Percentiles rank a stretch among this genome's conserved stretches.
phyloP scores from a whole-genome alignment of 75 land plant genomes.

The Azolla pinnata region DNA sequence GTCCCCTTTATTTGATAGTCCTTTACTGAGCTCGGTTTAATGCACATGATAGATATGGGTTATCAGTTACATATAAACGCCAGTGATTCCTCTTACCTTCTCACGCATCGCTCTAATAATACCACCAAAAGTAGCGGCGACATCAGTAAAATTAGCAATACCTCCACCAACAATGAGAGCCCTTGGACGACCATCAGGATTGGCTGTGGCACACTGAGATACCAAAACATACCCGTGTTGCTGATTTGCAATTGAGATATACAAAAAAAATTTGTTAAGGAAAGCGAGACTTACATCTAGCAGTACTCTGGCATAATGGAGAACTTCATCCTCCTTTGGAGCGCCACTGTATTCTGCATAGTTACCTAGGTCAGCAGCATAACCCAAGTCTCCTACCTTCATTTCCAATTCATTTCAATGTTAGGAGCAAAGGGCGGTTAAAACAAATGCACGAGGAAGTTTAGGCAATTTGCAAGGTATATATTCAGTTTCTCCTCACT shows the following conservation, averaged over 20 bases:
- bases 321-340: constrained; percentile 89
- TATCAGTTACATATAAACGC: too few relatives aligned
- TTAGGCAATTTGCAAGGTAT: background rate
- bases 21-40: too few relatives aligned
- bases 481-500: constrained; percentile 27
- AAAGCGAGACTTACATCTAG: constrained; percentile 54
- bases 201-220: constrained; percentile 73
- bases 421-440: background rate
- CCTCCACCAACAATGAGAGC: constrained; percentile 89
- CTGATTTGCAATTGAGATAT: background rate
- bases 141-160: constrained; percentile 95
- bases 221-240: background rate
- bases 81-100: constrained; percentile 60
- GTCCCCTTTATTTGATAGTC: too few relatives aligned
- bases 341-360: constrained; percentile 99
- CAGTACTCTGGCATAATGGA: constrained; percentile 88
- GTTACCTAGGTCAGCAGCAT: constrained; percentile 84
- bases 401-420: background rate
- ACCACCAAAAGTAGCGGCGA: constrained; percentile 91
- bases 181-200: constrained; percentile 81
- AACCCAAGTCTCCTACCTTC: constrained; percentile 92
- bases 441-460: background rate
- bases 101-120: constrained; percentile 82
- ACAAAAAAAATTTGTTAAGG: background rate
- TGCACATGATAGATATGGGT: too few relatives aligned